Conservation (phyloP, 495 filamentous ascomycete genomes). For the Neurospora pannonica region DNA sequence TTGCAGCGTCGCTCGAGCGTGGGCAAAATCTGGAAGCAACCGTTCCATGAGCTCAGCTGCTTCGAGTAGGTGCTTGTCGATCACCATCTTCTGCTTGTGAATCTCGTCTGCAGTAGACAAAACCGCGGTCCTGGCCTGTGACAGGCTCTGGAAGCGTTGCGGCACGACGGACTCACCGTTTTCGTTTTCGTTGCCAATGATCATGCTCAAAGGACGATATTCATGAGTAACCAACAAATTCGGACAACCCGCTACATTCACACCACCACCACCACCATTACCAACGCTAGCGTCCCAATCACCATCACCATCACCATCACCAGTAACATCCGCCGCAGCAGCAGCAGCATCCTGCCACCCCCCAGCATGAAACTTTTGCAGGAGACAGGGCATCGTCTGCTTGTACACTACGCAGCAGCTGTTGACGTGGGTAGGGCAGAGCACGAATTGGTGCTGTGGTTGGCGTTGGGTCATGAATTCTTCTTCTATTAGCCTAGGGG, state of each 20-base stretch:
- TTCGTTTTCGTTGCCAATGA: too few relatives aligned
- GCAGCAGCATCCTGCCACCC: too few relatives aligned
- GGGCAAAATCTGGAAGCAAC: neutral
- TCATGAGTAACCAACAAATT: neutral
- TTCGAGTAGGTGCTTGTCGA: neutral
- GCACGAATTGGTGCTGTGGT: neutral
- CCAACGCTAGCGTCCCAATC: neutral
- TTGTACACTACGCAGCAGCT: neutral
- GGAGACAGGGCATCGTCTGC: neutral
- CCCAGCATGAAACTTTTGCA: neutral
- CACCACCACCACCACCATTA: neutral
- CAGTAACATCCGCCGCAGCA: too few relatives aligned
- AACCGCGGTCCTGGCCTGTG: neutral
- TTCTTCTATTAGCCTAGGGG: neutral
- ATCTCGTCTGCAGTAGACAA: neutral
- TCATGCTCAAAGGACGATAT: neutral
- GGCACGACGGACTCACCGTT: too few relatives aligned
- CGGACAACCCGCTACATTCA: neutral
- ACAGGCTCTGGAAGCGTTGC: neutral
- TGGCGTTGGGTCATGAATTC: neutral
- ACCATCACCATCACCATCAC: neutral
- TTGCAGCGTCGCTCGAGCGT: neutral
- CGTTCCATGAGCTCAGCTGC: neutral
- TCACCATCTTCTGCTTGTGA: neutral
- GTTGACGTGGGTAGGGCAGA: neutral